Conservation (phyloP, 768 basidiomycete species). For the Phanerodontia chrysosporium region DNA sequence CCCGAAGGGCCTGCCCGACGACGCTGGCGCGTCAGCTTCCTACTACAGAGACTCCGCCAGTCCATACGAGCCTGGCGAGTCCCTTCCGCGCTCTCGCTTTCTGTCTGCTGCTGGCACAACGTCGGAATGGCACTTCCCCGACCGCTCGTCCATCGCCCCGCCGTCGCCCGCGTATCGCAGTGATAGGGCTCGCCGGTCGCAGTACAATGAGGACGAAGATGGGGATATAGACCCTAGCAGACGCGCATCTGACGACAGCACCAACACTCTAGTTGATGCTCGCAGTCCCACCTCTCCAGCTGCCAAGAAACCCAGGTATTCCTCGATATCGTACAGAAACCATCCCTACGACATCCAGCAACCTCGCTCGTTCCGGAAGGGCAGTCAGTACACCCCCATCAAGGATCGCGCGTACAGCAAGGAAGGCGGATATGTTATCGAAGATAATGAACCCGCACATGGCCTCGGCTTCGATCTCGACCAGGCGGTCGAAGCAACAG, state of each 20-base stretch:
- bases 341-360: conserved; percentile 61
- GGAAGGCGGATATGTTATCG: conserved; percentile 20
- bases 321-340: conserved; percentile 50
- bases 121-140: conserved; percentile 5
- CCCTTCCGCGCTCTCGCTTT: conserved; percentile 3
- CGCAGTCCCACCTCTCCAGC: conserved; percentile 30
- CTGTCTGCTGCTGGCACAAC: background rate
- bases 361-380: conserved; percentile 29
- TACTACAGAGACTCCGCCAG: too few relatives aligned
- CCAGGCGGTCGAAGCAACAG: background rate
- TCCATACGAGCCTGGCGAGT: too few relatives aligned
- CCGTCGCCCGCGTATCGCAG: background rate
- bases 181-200: background rate
- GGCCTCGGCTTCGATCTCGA: conserved; percentile 21
- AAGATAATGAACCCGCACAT: conserved; percentile 16
- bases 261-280: conserved; percentile 32
- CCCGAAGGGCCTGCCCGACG: background rate
- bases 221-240: conserved; percentile 7
- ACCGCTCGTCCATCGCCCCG: background rate
- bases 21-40: too few relatives aligned
- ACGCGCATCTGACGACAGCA: conserved; percentile 34
- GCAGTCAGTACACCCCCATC: background rate
- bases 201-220: background rate
- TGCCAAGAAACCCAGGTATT: conserved; percentile 14
- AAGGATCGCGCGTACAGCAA: background rate